Base-by-base conservation (phyloP, 192 early-diverging fungal species). In the Coemansia sp. region DNA sequence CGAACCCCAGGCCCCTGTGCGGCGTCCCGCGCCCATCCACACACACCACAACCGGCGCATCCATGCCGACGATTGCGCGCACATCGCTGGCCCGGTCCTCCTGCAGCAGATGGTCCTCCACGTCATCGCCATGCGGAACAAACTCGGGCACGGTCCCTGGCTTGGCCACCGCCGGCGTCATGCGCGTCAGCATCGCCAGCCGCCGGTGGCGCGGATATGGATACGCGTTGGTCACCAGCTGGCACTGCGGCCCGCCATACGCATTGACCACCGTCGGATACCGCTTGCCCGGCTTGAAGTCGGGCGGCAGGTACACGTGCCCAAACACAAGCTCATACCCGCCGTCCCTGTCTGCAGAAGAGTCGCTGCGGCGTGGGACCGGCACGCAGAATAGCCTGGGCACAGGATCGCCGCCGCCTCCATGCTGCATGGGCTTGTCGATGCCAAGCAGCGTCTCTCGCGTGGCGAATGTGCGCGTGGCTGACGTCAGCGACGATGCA, bases 241-340 rank as follows among this genome's bases (percentile, higher is more conserved):
- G 88, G 40, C 85, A 85, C 60, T 87, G 79, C 8, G 90, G 90
- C 4, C 90, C 90, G 15, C 90, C 90, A 53, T 92, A 92, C 14
- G 90, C 82, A 25, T 82, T 75, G 29, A 90, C 70, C 13, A 92
- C 40, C 0, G 84, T 87, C 14, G 88, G 88, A 57, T 87, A 58
- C 4, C 9, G 42, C 7, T 27, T 19, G 10, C 56, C 64, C 2
- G 48, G 47, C 2, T 8, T 14, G 27, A 57, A 59, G 31, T 59
- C 64, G 1, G 64, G 64, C 33, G 64, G 64, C 37, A 65, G 19
- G 19, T 53, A 58, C 22, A 65, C 64, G 33, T 65, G 64, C 1
- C 64, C 64, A 53, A 65, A 65, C 27, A 65, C 48, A 17, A 65
- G 29, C 10, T 65, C 64, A 13, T 59, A 59, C 2, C 10, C 45